A percentile compares a stretch with the other conserved stretches of the same genome.
These are phyloP conservation scores for Aspergillus diversus DNA, from an alignment of 495 filamentous ascomycete species.

Conservation along the genomic window DNA sequence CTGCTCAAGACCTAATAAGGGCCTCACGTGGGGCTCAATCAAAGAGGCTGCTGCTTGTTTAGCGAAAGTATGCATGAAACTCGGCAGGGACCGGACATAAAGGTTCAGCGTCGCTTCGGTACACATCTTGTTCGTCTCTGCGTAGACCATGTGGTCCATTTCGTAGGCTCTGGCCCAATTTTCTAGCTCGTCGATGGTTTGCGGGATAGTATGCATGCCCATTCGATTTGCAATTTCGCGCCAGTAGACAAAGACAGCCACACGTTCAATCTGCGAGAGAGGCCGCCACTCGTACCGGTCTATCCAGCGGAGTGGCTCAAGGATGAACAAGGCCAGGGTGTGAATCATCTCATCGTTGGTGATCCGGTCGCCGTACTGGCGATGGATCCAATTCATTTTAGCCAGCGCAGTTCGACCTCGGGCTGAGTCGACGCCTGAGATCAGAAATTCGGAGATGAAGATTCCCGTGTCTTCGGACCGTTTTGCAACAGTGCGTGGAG, in stretches of 20 bases:
- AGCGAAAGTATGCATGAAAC: neutral
- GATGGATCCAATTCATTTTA: slow-evolving; percentile 19
- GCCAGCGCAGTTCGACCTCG: slow-evolving; percentile 7
- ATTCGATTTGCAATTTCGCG: slow-evolving; percentile 41
- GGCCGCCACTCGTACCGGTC: slow-evolving; percentile 46
- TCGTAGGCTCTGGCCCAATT: slow-evolving; percentile 1
- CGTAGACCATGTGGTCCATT: slow-evolving; percentile 7
- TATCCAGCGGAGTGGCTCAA: slow-evolving; percentile 46
- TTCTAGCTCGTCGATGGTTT: neutral
- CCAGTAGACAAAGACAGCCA: slow-evolving; percentile 45
- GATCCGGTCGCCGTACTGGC: slow-evolving; percentile 27
- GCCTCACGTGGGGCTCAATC: slow-evolving; percentile 14
- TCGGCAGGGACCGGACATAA: slow-evolving; percentile 7
- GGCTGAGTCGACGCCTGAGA: slow-evolving; percentile 2
- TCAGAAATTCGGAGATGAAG: slow-evolving; percentile 8
- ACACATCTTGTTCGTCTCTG: slow-evolving; percentile 6
- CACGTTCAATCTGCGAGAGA: slow-evolving; percentile 40
- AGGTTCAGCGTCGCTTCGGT: slow-evolving; percentile 7
- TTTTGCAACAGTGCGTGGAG: slow-evolving; percentile 12
- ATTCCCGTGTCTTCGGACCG: slow-evolving; percentile 15
- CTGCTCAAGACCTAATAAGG: slow-evolving; percentile 1
- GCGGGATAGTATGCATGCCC: slow-evolving; percentile 7
- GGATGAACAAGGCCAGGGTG: slow-evolving; percentile 46
- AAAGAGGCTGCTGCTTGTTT: neutral
- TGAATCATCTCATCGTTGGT: slow-evolving; percentile 41